Percentiles rank a stretch among this genome's conserved stretches.
These are phyloP conservation scores for Fusarium sp. DNA, from an alignment of 2,329 filamentous ascomycete species.

Conservation along the genomic window DNA sequence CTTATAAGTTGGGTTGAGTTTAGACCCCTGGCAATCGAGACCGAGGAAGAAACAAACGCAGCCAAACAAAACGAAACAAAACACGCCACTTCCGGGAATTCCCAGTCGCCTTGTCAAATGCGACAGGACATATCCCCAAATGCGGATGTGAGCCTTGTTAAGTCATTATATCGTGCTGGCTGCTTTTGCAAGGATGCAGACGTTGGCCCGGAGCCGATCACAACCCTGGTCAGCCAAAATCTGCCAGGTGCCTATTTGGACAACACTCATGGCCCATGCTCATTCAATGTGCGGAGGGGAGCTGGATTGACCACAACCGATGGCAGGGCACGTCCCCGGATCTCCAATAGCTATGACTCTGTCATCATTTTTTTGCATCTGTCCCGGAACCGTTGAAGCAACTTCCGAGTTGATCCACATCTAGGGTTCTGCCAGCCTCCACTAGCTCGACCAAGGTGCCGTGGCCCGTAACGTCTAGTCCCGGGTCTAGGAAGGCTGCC, in stretches of 20 bases:
- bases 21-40: constrained; percentile 23
- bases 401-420: constrained; percentile 47
- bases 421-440: constrained; percentile 47
- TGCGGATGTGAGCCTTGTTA: constrained; percentile 11
- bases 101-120: constrained; percentile 12
- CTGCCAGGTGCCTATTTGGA: constrained; percentile 10
- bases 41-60: constrained; percentile 26
- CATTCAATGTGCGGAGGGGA: constrained; percentile 17
- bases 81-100: constrained; percentile 32
- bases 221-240: constrained; percentile 11
- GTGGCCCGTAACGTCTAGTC: constrained; percentile 51
- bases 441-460: constrained; percentile 56
- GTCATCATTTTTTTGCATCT: constrained; percentile 19
- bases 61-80: constrained; percentile 36
- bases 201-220: constrained; percentile 25
- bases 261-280: constrained; percentile 21
- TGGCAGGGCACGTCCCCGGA: constrained; percentile 22
- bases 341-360: constrained; percentile 18
- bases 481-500: constrained; percentile 50
- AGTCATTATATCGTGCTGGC: neutral
- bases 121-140: constrained; percentile 28
- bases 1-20: constrained; percentile 33
- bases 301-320: constrained; percentile 17
- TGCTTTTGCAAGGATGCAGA: constrained; percentile 6
- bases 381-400: constrained; percentile 35